Evolutionary conservation across 169 alveolate genomes (phyloP), one percentile per base, ranked within the genome.

Genomic region (Plasmodium cynomolgi): DNA sequence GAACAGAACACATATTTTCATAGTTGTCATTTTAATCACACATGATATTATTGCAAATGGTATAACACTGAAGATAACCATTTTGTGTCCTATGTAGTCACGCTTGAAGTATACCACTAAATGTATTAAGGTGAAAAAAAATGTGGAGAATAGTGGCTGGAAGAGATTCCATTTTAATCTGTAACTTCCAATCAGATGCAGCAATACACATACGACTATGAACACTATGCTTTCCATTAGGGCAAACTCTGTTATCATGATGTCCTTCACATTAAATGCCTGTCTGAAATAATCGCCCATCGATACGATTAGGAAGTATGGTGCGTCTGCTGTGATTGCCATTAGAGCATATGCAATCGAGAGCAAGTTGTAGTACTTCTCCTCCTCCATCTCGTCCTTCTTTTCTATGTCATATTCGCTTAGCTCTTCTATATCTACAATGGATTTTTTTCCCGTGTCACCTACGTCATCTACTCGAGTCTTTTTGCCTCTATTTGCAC

Each of bases 141-240:
- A 34, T 1, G 56, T 62, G 20, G 81, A 58, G 6, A 83, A 33
- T 1, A 83, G 17, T 33, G 91, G 91, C 26, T 58, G 79, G 26
- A 33, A 37, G n/a, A 83, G 23, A 34, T 83, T 83, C 91, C 91
- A 83, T 34, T 58, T 83, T n/a, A 83, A 34, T 33, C 91, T 58
- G 72, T 83, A 83, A 58, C 91, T 83, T 56, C 91, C 91, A n/a
- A 83, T 83, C 17, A 83, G 74, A 56, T 83, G 91, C 39, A 83
- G 56, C 1, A 83, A 83, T 11, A 68, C 50, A 56, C 91, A 83
- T 37, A 47, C 81, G 8, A 83, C 47, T 17, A 83, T 23, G 15
- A 83, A 15, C 23, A 83, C 74, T 83, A 83, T 58, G 44, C 91
- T 83, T 56, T 83, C 91, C 91, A 83, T 83, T 83, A 83, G 6